Percentiles rank a stretch among this genome's conserved stretches.
These are phyloP conservation scores for Musa balbisiana DNA, from an alignment of 202 grass and related monocot species.

Conservation along the genomic window DNA sequence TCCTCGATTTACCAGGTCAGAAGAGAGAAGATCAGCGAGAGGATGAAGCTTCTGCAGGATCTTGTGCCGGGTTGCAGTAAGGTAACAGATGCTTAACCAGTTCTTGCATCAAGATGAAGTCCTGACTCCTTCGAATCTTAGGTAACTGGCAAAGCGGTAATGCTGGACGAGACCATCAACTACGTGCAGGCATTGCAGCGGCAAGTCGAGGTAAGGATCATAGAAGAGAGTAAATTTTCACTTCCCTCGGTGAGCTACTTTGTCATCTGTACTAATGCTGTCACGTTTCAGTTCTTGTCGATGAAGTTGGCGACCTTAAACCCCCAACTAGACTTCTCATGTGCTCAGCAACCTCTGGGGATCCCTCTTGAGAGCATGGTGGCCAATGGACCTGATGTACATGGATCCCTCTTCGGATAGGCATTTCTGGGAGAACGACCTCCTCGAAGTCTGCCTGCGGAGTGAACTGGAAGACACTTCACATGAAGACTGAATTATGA, in stretches of 20 bases:
- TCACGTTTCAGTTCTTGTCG: not conserved
- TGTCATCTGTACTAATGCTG: not conserved
- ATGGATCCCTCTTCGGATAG: too few relatives aligned
- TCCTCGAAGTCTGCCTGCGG: too few relatives aligned
- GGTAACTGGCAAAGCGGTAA: not conserved
- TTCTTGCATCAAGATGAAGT: not conserved
- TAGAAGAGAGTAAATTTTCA: not conserved
- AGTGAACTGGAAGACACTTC: too few relatives aligned
- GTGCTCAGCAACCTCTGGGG: not conserved
- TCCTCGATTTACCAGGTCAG: constrained; percentile 1
- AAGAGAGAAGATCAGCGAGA: constrained; percentile 15
- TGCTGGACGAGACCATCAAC: not conserved
- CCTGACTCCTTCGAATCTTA: not conserved
- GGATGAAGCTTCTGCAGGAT: constrained; percentile 16
- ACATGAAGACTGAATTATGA: too few relatives aligned
- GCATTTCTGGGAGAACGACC: too few relatives aligned
- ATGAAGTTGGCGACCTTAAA: not conserved
- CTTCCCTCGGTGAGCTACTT: not conserved
- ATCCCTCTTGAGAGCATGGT: not conserved
- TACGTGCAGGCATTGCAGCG: not conserved
- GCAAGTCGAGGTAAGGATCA: not conserved
- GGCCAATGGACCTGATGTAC: too few relatives aligned
- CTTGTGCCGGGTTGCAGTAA: constrained; percentile 16
- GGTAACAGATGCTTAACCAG: not conserved
- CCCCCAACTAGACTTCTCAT: not conserved